phyloP scores from a whole-genome alignment of 768 basidiomycete genomes.

The Calvatia gigantea region DNA sequence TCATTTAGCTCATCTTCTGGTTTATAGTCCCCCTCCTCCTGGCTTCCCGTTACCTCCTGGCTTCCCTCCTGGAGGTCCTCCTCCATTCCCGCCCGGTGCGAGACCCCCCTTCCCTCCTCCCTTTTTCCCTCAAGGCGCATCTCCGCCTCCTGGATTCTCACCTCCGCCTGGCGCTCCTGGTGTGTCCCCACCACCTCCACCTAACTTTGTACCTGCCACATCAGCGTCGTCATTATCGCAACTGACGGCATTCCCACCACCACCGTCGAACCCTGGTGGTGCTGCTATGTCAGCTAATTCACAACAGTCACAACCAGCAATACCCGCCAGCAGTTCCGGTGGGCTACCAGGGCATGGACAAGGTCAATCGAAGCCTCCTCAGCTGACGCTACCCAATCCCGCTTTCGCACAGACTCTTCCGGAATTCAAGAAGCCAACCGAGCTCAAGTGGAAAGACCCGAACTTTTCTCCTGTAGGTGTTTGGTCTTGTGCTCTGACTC shows the following conservation, averaged over 20 bases:
- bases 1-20: constrained; percentile 16
- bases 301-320: neutral
- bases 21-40: constrained; percentile 44
- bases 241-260: neutral
- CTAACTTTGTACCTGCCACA: constrained; percentile 17
- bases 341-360: constrained; percentile 2
- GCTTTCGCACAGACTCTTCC: constrained; percentile 63
- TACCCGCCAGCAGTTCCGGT: neutral
- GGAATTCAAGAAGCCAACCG: constrained; percentile 72
- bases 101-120: constrained; percentile 27
- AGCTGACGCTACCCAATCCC: constrained; percentile 51
- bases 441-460: constrained; percentile 69
- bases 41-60: constrained; percentile 53
- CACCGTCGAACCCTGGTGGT: neutral
- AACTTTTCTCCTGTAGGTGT: constrained; percentile 69
- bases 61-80: constrained; percentile 26
- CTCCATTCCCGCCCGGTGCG: constrained; percentile 27
- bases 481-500: neutral
- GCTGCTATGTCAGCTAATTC: neutral
- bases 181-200: constrained; percentile 16
- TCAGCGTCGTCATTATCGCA: neutral
- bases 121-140: constrained; percentile 24
- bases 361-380: constrained; percentile 22
- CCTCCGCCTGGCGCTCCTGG: constrained; percentile 16
- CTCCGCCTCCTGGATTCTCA: constrained; percentile 14